phyloP scores from a whole-genome alignment of 306 rosid species.

The Betula pendula region DNA sequence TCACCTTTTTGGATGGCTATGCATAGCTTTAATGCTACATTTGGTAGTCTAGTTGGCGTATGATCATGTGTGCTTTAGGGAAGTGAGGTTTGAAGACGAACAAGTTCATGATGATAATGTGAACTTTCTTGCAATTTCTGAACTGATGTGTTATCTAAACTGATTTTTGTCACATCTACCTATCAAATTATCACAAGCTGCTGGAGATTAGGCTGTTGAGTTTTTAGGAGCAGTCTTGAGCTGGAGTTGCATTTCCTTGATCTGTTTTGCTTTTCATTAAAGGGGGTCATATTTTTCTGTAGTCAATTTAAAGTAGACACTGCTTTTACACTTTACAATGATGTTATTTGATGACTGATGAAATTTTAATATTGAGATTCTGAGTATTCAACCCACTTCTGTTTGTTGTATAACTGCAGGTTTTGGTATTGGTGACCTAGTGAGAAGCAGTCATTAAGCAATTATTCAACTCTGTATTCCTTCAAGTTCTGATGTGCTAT shows the following conservation, averaged over 20 bases:
- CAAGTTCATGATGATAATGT: background rate
- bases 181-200: background rate
- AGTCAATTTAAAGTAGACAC: background rate
- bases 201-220: background rate
- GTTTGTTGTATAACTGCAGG: conserved; percentile 59
- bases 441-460: conserved; percentile 40
- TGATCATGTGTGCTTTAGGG: background rate
- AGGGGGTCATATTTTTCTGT: background rate
- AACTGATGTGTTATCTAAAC: background rate
- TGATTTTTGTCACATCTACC: background rate
- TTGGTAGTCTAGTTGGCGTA: conserved; percentile 1
- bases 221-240: background rate
- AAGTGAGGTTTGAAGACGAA: background rate
- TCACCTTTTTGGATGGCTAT: background rate
- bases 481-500: conserved; percentile 43
- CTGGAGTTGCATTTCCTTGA: background rate
- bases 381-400: conserved; percentile 17
- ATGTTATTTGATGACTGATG: conserved; percentile 3
- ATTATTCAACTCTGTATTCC: conserved; percentile 32
- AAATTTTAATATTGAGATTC: background rate
- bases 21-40: background rate
- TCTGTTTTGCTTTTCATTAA: background rate
- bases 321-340: background rate
- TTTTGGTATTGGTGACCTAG: conserved; percentile 54
- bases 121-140: background rate